A percentile compares a stretch with the other conserved stretches of the same genome.
Conservation (phyloP, 1,139 yeast species). For the Kurtzmaniella quercitrusa region DNA sequence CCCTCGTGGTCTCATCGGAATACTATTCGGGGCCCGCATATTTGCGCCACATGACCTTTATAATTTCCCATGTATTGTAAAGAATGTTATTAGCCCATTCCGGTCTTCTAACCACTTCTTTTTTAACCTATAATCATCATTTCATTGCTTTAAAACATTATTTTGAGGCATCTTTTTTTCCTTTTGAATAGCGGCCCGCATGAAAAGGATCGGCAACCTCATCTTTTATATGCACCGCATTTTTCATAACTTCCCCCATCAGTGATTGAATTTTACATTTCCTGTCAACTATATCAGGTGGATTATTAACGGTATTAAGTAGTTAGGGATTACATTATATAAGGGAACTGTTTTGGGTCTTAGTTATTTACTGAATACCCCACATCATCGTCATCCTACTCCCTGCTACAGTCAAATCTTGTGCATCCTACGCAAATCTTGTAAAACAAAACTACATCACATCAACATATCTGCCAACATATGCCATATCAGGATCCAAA, state of each 20-base stretch:
- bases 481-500: conserved; percentile 6
- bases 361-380: too few species aligned
- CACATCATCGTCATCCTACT: too few species aligned
- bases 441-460: too few species aligned
- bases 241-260: not conserved
- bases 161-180: not conserved
- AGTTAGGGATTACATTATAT: too few species aligned
- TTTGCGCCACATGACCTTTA: not conserved
- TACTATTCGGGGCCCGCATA: not conserved
- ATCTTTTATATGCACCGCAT: not conserved
- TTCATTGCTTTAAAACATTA: not conserved
- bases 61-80: not conserved
- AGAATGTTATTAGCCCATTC: not conserved
- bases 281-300: too few species aligned
- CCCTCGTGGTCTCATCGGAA: not conserved
- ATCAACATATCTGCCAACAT: too few species aligned
- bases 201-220: not conserved
- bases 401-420: too few species aligned
- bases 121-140: not conserved
- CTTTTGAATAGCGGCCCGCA: not conserved
- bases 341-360: too few species aligned
- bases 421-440: too few species aligned
- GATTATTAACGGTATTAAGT: too few species aligned
- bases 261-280: not conserved
- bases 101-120: not conserved